Base-by-base conservation (phyloP, 2,329 filamentous ascomycete species). In the Tolypocladium tropicale region DNA sequence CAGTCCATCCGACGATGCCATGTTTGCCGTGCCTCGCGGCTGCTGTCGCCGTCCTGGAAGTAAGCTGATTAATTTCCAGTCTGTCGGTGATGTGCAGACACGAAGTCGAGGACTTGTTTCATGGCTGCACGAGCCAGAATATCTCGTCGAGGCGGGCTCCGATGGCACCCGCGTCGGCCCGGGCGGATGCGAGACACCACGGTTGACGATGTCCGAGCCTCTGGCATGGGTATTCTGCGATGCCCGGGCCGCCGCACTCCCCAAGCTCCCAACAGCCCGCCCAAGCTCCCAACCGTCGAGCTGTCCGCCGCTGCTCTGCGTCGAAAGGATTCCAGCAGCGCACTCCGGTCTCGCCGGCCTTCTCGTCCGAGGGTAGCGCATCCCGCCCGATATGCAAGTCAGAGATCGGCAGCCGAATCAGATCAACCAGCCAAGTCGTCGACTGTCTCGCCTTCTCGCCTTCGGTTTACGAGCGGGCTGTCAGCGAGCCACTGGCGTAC, bases 331-430 rank as follows among this genome's bases (percentile, higher is more conserved):
- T 25, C 32, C 21, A n/a, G 25, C 14, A 14, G 34, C 50, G 50
- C 23, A n/a, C 32, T 9, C 51, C 23, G 51, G 21, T 34, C 34
- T 28, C 23, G 21, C 36, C 6, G 36, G 23, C n/a, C 14, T 28
- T 7, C 16, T 49, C 30, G 43, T 16, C 51, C 51, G 28, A 54
- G 55, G 48, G 53, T 53, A 52, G 55, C 36, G 52, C 52, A 53
- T 43, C 25, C 28, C 18, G 53, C 30, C 41, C n/a, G 54, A 14
- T 36, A 55, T 55, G 60, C 60, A 59, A 56, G 60, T 60, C 53
- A 61, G 60, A 61, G 58, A 61, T 61, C 57, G 56, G 53, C 60
- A 57, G 53, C 55, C 58, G 57, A 60, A 61, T 61, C 58, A 61
- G 55, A 60, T 54, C 52, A 46, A 56, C 52, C 52, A 46, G 56